Evolutionary conservation across 345 rosid genomes (phyloP).

Genomic region (Populus euphratica): DNA sequence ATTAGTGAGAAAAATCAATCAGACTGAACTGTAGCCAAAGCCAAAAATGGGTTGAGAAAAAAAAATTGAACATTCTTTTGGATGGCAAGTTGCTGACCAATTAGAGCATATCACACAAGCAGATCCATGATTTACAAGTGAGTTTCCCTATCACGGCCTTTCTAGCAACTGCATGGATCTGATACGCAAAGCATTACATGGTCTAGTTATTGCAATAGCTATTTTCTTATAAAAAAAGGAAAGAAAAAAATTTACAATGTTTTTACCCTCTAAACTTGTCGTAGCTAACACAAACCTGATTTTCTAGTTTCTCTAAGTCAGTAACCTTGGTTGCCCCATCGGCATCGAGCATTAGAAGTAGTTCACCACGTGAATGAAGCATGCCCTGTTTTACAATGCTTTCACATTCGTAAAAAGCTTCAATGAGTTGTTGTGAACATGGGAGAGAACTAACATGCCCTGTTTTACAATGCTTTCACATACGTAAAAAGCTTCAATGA

Average conservation of each 20-base stretch:
- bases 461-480: constrained; percentile 84
- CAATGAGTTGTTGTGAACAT: constrained; percentile 32
- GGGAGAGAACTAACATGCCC: constrained; percentile 57
- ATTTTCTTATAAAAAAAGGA: too few relatives aligned
- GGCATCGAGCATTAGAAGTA: constrained; percentile 97
- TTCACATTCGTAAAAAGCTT: constrained; percentile 64
- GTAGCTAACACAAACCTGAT: constrained; percentile 51
- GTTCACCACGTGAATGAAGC: constrained; percentile 97
- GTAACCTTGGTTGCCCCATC: constrained; percentile 98
- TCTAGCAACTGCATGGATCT: constrained; percentile 77
- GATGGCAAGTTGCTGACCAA: too few relatives aligned
- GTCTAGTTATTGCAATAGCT: neutral
- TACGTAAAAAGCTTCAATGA: constrained; percentile 58
- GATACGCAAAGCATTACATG: constrained; percentile 39
- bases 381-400: constrained; percentile 96
- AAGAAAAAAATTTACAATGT: neutral
- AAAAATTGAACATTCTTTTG: too few relatives aligned
- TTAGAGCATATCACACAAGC: too few relatives aligned
- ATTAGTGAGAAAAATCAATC: neutral
- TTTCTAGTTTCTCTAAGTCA: constrained; percentile 94
- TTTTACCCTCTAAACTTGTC: neutral
- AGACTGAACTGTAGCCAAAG: constrained; percentile 83
- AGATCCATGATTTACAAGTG: too few relatives aligned
- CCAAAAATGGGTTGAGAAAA: too few relatives aligned
- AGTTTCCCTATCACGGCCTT: too few relatives aligned